Evolutionary conservation across 345 rosid genomes (phyloP).

Genomic region (Boechera divaricarpa): DNA sequence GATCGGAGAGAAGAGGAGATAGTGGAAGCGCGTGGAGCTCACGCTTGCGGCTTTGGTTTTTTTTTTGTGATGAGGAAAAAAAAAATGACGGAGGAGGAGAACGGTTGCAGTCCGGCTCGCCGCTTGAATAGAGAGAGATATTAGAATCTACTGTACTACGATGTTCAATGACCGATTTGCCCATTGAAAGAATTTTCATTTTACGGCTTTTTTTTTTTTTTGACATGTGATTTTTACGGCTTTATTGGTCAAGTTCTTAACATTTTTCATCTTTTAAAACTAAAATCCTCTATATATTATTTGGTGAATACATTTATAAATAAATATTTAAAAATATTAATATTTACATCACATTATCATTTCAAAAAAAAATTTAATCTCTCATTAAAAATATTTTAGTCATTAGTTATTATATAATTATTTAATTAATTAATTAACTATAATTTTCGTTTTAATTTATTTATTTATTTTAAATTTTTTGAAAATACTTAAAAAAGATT

Average conservation of each 20-base stretch:
- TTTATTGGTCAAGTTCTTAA: background rate
- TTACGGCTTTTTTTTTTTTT: background rate
- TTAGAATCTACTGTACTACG: background rate
- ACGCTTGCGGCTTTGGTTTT: constrained; percentile 22
- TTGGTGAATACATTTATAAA: too few species aligned
- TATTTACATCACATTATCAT: too few species aligned
- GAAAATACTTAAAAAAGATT: too few species aligned
- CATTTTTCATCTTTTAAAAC: too few species aligned
- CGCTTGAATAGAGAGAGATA: background rate
- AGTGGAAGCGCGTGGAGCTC: constrained; percentile 30
- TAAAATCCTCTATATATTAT: too few species aligned
- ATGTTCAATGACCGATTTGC: constrained; percentile 28
- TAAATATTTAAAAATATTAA: too few species aligned
- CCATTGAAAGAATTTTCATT: background rate
- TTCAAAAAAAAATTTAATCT: too few species aligned
- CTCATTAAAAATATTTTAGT: too few species aligned
- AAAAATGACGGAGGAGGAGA: background rate
- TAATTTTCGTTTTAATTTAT: too few species aligned
- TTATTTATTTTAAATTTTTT: too few species aligned
- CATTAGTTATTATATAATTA: too few species aligned
- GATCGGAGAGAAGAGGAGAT: constrained; percentile 19
- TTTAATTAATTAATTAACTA: too few species aligned
- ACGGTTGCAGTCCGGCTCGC: constrained; percentile 23
- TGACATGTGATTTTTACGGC: background rate
- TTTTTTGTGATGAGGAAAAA: background rate